Percentiles rank a stretch among this genome's conserved stretches.
Conservation (phyloP, 73 alveolate genomes). For the Paramecium biaurelia region DNA sequence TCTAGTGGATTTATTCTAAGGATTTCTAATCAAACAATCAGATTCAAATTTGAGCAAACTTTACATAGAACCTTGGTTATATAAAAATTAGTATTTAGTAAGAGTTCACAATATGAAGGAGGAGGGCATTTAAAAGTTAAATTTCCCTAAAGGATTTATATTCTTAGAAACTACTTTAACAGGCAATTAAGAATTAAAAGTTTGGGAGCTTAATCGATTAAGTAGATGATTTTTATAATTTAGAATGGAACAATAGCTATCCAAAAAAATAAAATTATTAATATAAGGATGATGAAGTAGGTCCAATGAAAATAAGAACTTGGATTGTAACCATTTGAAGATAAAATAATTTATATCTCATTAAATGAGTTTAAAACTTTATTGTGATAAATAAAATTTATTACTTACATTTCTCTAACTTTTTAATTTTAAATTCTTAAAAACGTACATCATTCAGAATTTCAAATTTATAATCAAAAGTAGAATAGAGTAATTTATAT, state of each 20-base stretch:
- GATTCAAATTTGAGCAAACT: not conserved
- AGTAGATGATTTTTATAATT: not conserved
- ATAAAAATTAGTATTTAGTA: not conserved
- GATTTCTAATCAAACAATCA: not conserved
- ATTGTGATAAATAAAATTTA: too few species aligned
- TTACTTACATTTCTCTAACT: too few species aligned
- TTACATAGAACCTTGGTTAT: not conserved
- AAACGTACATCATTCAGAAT: too few species aligned
- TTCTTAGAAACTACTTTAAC: constrained; percentile 18
- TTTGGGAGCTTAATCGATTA: not conserved
- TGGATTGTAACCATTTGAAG: not conserved
- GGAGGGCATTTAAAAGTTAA: not conserved
- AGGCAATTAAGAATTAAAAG: not conserved
- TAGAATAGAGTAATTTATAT: too few species aligned
- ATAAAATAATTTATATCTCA: not conserved
- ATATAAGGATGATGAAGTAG: not conserved
- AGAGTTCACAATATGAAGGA: constrained; percentile 38
- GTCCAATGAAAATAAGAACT: not conserved
- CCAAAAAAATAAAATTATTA: not conserved
- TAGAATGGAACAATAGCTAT: not conserved
- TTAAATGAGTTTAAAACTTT: not conserved
- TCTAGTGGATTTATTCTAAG: not conserved
- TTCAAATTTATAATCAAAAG: too few species aligned
- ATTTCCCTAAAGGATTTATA: not conserved
- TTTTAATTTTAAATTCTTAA: too few species aligned